These are phyloP conservation scores for Phylloporus arenicola DNA, from an alignment of 768 basidiomycete genomes.

Conservation along the genomic window DNA sequence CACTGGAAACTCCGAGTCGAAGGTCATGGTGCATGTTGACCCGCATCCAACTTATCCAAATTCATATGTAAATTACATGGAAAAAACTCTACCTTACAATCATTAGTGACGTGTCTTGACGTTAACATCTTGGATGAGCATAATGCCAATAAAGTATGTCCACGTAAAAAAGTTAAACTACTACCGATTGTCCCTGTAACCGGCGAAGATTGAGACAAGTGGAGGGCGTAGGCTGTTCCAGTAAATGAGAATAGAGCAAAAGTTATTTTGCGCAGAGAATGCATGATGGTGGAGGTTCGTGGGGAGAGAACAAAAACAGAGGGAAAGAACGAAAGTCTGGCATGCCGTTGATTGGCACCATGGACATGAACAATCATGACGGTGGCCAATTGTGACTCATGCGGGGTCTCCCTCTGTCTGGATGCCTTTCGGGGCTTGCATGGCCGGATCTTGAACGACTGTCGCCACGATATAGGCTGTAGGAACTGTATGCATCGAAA, in stretches of 20 bases:
- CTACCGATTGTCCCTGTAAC: conserved; percentile 13
- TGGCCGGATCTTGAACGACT: conserved; percentile 41
- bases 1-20: background rate
- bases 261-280: conserved; percentile 5
- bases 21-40: background rate
- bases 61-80: conserved; percentile 9
- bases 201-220: conserved; percentile 6
- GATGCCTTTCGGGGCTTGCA: conserved; percentile 22
- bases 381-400: conserved; percentile 15
- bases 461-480: conserved; percentile 37
- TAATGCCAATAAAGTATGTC: conserved; percentile 27
- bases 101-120: conserved; percentile 10
- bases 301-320: background rate
- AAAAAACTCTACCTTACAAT: conserved; percentile 10
- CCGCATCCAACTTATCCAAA: background rate
- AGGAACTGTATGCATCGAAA: conserved; percentile 19
- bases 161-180: conserved; percentile 18
- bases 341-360: background rate
- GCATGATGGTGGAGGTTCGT: conserved; percentile 2
- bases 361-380: conserved; percentile 7
- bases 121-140: conserved; percentile 17
- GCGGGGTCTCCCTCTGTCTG: conserved; percentile 20
- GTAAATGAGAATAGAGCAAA: conserved; percentile 4
- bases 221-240: conserved; percentile 1
- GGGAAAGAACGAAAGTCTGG: background rate